Evolutionary conservation across 148 eudicot species (phyloP).

Genomic region (Silene conica): DNA sequence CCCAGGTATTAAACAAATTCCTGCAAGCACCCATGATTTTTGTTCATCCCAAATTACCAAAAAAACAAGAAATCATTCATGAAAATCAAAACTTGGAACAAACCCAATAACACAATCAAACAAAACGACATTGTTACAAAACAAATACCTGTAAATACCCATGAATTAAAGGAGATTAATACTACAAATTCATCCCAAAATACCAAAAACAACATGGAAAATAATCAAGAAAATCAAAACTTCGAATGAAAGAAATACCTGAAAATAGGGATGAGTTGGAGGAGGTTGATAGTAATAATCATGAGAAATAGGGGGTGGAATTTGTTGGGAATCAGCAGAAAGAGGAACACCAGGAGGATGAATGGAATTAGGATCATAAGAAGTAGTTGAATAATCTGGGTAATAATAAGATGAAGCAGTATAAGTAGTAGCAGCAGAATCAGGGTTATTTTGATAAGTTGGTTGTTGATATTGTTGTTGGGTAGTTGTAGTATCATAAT

Average conservation of each 20-base stretch:
- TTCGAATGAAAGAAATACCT: slow-evolving; percentile 14
- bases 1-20: not conserved
- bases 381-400: slow-evolving; percentile 27
- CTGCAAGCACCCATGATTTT: too few relatives aligned
- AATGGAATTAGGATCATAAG: slow-evolving; percentile 26
- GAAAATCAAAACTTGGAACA: slow-evolving; percentile 1
- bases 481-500: too few relatives aligned
- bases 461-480: not conserved
- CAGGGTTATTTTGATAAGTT: slow-evolving; percentile 13
- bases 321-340: slow-evolving; percentile 22
- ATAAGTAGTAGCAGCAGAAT: slow-evolving; percentile 20
- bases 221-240: not conserved
- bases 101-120: not conserved
- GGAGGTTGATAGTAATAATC: slow-evolving; percentile 19
- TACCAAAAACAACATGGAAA: not conserved
- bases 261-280: not conserved
- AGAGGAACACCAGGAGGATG: slow-evolving; percentile 45
- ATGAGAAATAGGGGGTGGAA: slow-evolving; percentile 15
- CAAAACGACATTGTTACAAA: too few relatives aligned
- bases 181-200: not conserved
- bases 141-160: not conserved
- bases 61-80: not conserved
- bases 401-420: slow-evolving; percentile 31
- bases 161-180: not conserved
- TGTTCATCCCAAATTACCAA: not conserved